A percentile compares a stretch with the other conserved stretches of the same genome.
These are phyloP conservation scores for Penicillium sp. DNA, from an alignment of 2,329 filamentous ascomycete species.

Conservation along the genomic window DNA sequence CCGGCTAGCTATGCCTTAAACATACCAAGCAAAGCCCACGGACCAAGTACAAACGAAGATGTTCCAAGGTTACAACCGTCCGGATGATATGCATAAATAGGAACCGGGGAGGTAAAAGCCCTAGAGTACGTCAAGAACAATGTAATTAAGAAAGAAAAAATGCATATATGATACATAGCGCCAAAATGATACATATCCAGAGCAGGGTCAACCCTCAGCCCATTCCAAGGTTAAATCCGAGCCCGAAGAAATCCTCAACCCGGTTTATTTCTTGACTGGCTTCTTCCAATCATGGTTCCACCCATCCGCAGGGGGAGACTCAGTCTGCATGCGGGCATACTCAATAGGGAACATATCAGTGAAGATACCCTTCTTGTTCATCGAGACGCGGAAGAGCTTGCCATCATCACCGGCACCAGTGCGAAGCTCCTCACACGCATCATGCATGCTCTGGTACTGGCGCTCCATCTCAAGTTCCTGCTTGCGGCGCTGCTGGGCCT, in stretches of 20 bases:
- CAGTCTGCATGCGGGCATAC: slow-evolving; percentile 73
- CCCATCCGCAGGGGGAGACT: slow-evolving; percentile 74
- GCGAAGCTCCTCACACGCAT: slow-evolving; percentile 81
- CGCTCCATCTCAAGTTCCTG: slow-evolving; percentile 73
- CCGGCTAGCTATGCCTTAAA: no score
- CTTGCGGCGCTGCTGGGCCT: slow-evolving; percentile 65
- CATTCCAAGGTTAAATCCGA: no score
- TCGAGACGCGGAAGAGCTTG: slow-evolving; percentile 78
- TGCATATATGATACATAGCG: slow-evolving; percentile 31
- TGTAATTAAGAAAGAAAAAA: slow-evolving; percentile 10
- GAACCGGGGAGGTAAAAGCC: no score
- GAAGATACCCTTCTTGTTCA: slow-evolving; percentile 87
- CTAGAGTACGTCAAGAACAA: background rate
- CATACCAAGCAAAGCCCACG: no score
- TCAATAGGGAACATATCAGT: slow-evolving; percentile 80
- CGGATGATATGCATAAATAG: no score
- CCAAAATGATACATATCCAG: slow-evolving; percentile 25
- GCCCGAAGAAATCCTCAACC: background rate
- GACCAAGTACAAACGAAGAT: no score
- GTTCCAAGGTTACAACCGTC: no score
- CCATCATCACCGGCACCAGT: slow-evolving; percentile 52
- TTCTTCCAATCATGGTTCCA: slow-evolving; percentile 95
- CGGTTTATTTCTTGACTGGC: slow-evolving; percentile 31
- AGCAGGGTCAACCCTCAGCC: background rate
- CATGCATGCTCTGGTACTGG: slow-evolving; percentile 78